Conservation (phyloP, 2,329 filamentous ascomycete genomes). For the Ophiostoma novo-ulmi region DNA sequence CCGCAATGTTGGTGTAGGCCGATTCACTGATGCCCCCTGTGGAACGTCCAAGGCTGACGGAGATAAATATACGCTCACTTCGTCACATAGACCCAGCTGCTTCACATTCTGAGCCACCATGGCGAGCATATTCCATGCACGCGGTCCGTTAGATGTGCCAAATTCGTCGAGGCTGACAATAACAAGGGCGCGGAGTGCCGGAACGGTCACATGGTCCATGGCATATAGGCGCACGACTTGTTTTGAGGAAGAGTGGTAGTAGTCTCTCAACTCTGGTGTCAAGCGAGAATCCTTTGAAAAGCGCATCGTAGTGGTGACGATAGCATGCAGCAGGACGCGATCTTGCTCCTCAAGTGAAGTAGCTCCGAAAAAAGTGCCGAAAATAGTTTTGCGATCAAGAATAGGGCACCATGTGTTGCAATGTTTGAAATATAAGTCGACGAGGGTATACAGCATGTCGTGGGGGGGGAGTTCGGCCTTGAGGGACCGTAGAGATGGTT, state of each 20-base stretch:
- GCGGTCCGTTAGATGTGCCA: constrained; percentile 81
- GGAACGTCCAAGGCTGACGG: constrained; percentile 5
- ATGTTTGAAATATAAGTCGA: constrained; percentile 73
- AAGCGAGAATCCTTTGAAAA: constrained; percentile 74
- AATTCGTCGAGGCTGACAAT: constrained; percentile 80
- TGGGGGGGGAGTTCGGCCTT: constrained; percentile 69
- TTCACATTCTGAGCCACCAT: constrained; percentile 83
- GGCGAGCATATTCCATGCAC: constrained; percentile 86
- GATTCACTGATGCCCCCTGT: constrained; percentile 5
- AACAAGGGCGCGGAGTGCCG: constrained; percentile 77
- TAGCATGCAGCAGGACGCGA: constrained; percentile 75
- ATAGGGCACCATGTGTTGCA: constrained; percentile 85
- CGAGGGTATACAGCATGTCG: constrained; percentile 65
- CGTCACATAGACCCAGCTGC: constrained; percentile 77
- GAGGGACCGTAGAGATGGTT: constrained; percentile 39
- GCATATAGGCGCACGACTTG: constrained; percentile 82
- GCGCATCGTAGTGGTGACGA: constrained; percentile 79
- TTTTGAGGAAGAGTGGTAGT: constrained; percentile 76
- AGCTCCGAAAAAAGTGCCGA: constrained; percentile 76
- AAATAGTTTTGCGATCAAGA: constrained; percentile 71
- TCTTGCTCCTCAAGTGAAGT: constrained; percentile 74
- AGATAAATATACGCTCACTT: constrained; percentile 66
- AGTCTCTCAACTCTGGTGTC: constrained; percentile 63
- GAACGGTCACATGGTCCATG: constrained; percentile 83
- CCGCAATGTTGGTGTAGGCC: constrained; percentile 13